Base-by-base conservation (phyloP, 2,329 filamentous ascomycete species). In the Emergomyces pasteurianus region DNA sequence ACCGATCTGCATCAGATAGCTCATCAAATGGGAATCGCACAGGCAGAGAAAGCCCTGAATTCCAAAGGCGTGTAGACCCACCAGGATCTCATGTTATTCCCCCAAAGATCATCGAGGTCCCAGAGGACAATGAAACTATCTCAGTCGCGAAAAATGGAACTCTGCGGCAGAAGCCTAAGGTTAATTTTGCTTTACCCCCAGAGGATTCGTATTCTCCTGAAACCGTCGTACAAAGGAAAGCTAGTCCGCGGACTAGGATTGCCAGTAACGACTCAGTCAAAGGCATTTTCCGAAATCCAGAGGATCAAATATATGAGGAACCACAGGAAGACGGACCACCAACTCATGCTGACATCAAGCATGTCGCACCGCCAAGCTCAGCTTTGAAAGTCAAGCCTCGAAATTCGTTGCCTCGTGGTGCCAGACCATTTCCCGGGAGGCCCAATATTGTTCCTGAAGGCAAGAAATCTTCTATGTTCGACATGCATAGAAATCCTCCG, bases 401-500 rank as follows among this genome's bases (percentile, higher is more conserved):
- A 63, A 90, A 89, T 67, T 82, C 85, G 12, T 80, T 89, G 60
- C 68, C 77, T 73, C 72, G 74, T 68, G 69, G 71, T 53, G 69
- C 69, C 60, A 76, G 75, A 56, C 75, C 72, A 31, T 72, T 78
- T 43, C 74, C 76, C 23, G 74, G 75, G 61, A 70, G 78, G 47
- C 75, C 67, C 62, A 73, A 71, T 77, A 75, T 68, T 72, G 64
- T 70, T 73, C 73, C 78, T 60, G 73, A 78, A 59, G 65, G 75
- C 65, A 71, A 78, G 62, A 79, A 79, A 66, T 72, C 74, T 38
- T 69, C 81, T 18, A 74, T 79, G 26, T 82, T 86, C 60, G 90
- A 96, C 72, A 94, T 95, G 61, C 83, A 95, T 72, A 87, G 83
- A 67, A 95, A 96, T 68, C 85, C 90, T 21, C 90, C 90, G 0